Evolutionary conservation across 768 basidiomycete species (phyloP), one percentile per base, ranked within the genome.

Genomic region (Rhizopogon vulgaris): DNA sequence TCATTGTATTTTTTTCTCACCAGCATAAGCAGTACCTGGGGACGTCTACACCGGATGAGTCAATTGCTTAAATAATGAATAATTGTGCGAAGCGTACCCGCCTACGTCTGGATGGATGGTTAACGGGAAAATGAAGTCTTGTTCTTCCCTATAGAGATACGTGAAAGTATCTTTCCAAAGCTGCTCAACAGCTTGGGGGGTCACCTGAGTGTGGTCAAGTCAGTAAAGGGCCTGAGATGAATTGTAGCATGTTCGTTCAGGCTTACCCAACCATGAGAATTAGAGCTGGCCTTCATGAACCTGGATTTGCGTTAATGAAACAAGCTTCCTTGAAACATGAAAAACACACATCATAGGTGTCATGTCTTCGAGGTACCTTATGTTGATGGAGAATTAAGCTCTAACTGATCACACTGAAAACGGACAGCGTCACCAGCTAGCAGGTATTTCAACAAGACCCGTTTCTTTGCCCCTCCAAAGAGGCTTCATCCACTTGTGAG

Each of bases 91-190:
- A n/a, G 62, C 76, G 51, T 64, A 76, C 75, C 83, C 84, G 58
- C 79, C 79, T 17, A 84, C 82, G 57, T 88, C 84, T 1, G 86
- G 86, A 59, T 87, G 86, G 40, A 88, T 84, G 1, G 82, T 84
- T 50, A 88, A 77, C 0, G 84, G 84, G 63, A 85, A 84, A 28
- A 82, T 75, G 56, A 83, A 81, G 59, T 79, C 73, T 52, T 78
- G 74, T 65, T 82, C 77, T 56, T 80, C 80, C 36, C 78, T 67
- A 61, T 84, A 84, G 42, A 73, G 79, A 60, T 85, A 86, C 1
- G 78, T 74, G 60, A 86, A 86, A 56, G 74, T 82, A 58, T 83
- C 82, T 60, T 85, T 85, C 86, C 86, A 88, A 8, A 86, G 71
- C 52, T 85, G 74, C 56, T 85, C 80, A 3, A 85, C 76, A 34